Base-by-base conservation (phyloP, 1,284 basidiomycete species). In the Sanghuangporus weigelae region DNA sequence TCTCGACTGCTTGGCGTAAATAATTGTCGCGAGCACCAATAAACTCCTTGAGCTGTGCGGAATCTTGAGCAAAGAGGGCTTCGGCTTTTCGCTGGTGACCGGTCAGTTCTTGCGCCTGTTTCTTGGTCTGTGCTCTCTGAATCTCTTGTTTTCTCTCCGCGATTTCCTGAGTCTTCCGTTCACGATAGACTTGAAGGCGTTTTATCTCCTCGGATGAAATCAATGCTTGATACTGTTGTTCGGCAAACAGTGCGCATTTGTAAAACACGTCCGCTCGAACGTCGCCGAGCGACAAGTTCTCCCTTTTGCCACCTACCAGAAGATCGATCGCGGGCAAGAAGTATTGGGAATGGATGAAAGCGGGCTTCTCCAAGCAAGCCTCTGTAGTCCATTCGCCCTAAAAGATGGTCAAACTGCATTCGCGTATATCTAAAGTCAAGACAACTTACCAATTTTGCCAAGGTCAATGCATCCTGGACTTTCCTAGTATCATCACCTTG, bases 321-420 rank as follows among this genome's bases (percentile, higher is more conserved):
- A 85, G 71, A 1, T 71, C 66, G 10, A 81, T 78, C 0, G 94
- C 91, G 0, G 81, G 81, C 21, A 81, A 76, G 71, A 98, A 98
- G 70, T 86, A 94, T 3, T 81, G 76, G 0, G 76, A 70, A 65
- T 84, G 83, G 62, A 98, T 95, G 55, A 87, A 83, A n/a, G 82
- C 79, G 0, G 95, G 87, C 55, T 91, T 90, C 70, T 92, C 88
- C 42, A 96, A 76, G 65, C 92, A 91, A 2, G 96, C 94, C 68
- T 92, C 86, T 2, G 92, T 85, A 23, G 85, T 88, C 96, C 96
- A 99, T 21, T 89, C 82, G 2, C 95, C 96, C 92, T 95, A 68
- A 35, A 49, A 10, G 12, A 61, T 49, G 23, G 11, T 44, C 55
- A 19, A 39, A 54, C 48, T 61, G 54, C 39, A 48, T 7, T 31